Base-by-base conservation (phyloP, 2,329 filamentous ascomycete species). In the Sphaerulina populicola region DNA sequence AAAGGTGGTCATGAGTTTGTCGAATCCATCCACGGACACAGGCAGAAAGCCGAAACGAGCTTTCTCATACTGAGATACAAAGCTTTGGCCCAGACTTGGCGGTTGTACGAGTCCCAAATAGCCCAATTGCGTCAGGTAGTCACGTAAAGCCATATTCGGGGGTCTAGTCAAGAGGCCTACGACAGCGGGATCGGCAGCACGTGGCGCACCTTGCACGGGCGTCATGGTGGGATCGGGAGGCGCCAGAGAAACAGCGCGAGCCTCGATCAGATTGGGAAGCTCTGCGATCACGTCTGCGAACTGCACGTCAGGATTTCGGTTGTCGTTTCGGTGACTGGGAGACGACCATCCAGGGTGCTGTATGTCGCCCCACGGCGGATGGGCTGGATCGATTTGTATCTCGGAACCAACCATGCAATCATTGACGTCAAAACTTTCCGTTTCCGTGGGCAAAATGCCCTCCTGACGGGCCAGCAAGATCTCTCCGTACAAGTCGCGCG, bases 341-440 rank as follows among this genome's bases (percentile, higher is more conserved):
- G 88, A 86, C 2, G 85, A 85, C 91, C 93, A 97, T 46, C 91
- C 93, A 12, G 82, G 75, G 66, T 98, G 93, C 53, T 86, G 80
- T 47, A 97, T 81, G n/a, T 80, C 72, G 18, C 87, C 88, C 91
- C 91, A 97, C 57, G 72, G 79, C 23, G 85, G 79, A 39, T 62
- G 74, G 65, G 57, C 50, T 51, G 67, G 46, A 62, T 71, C 64
- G 57, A 76, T 62, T 7, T 65, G 61, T 8, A 74, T 68, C 35
- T 62, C 54, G 2, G 60, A 62, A 8, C 65, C 64, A n/a, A 64
- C 56, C 1, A 57, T 57, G 42, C 62, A 64, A 18, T 60, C 59
- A 30, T 61, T 55, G 33, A 47, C 52, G n/a, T 39, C 50, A 5
- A 55, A 33, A 11, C 51, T 55, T 9, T 38, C 48, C 4, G 52